A percentile compares a stretch with the other conserved stretches of the same genome.
Evolutionary conservation across 192 early-diverging fungal genomes (phyloP).

Genomic region (Backusella morwellensis): DNA sequence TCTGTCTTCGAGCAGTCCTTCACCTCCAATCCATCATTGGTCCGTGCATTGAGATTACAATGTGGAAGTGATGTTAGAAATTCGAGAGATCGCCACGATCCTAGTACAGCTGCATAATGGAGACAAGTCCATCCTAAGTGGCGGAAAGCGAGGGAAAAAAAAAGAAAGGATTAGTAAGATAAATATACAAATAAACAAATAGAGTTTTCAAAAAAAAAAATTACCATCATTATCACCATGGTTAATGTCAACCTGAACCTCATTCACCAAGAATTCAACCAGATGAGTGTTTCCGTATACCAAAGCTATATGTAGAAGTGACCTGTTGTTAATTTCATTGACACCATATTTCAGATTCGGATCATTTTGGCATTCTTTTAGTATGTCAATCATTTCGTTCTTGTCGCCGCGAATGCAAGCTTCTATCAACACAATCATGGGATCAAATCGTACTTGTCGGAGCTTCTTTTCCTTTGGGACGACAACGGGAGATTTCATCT

Average conservation of each 20-base stretch:
- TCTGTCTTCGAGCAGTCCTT: slow-evolving; percentile 24
- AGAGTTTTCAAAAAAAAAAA: background rate
- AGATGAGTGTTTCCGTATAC: background rate
- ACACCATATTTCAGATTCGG: background rate
- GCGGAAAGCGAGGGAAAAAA: background rate
- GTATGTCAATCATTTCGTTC: slow-evolving; percentile 4
- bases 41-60: slow-evolving; percentile 14
- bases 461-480: slow-evolving; percentile 5
- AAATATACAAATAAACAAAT: background rate
- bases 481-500: background rate
- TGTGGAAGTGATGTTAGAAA: slow-evolving; percentile 9
- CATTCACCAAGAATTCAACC: background rate
- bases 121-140: slow-evolving; percentile 25
- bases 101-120: slow-evolving; percentile 27
- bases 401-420: slow-evolving; percentile 15
- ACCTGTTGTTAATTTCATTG: background rate
- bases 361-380: background rate
- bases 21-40: slow-evolving; percentile 7
- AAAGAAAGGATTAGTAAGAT: background rate
- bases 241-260: slow-evolving; percentile 5
- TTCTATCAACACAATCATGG: slow-evolving; percentile 12
- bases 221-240: slow-evolving; percentile 17
- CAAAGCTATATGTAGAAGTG: slow-evolving; percentile 5
- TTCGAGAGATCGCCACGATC: slow-evolving; percentile 19
- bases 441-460: slow-evolving; percentile 15